Conservation (phyloP, 768 basidiomycete genomes). For the Exsudoporus frostii region DNA sequence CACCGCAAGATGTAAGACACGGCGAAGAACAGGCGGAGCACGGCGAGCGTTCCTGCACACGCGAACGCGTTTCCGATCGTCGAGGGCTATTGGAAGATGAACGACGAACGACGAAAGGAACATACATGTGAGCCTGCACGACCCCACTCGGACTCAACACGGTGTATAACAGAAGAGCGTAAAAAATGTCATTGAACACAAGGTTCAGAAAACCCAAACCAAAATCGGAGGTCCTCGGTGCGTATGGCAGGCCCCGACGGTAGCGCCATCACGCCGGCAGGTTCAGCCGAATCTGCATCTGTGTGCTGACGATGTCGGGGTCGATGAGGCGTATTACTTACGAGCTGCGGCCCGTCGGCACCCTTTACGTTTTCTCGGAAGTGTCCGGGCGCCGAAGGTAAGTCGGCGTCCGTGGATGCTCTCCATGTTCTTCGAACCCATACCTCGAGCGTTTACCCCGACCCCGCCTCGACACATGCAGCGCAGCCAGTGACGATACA, state of each 20-base stretch:
- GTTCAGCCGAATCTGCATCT: neutral
- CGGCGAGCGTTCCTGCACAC: conserved; percentile 45
- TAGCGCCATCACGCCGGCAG: conserved; percentile 33
- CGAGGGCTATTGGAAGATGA: conserved; percentile 36
- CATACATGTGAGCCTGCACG: neutral
- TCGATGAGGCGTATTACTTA: neutral
- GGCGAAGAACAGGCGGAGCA: conserved; percentile 46
- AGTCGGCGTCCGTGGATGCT: neutral
- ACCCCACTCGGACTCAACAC: conserved; percentile 14
- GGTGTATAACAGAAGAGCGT: conserved; percentile 66
- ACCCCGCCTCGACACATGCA: conserved; percentile 1
- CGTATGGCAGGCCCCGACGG: conserved; percentile 50
- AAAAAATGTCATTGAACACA: conserved; percentile 61
- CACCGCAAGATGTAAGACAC: conserved; percentile 52
- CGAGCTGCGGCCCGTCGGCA: too few relatives aligned
- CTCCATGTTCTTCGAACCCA: neutral
- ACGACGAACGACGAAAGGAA: too few relatives aligned
- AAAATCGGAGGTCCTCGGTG: conserved; percentile 47
- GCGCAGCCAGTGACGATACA: conserved; percentile 15
- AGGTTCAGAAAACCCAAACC: conserved; percentile 51
- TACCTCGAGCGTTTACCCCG: conserved; percentile 23
- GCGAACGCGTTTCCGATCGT: conserved; percentile 58
- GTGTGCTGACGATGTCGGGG: neutral
- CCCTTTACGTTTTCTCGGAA: conserved; percentile 12
- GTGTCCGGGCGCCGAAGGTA: conserved; percentile 7